Percentiles rank a stretch among this genome's conserved stretches.
Conservation (phyloP, 257 asterid species). For the Penstemon davidsonii region DNA sequence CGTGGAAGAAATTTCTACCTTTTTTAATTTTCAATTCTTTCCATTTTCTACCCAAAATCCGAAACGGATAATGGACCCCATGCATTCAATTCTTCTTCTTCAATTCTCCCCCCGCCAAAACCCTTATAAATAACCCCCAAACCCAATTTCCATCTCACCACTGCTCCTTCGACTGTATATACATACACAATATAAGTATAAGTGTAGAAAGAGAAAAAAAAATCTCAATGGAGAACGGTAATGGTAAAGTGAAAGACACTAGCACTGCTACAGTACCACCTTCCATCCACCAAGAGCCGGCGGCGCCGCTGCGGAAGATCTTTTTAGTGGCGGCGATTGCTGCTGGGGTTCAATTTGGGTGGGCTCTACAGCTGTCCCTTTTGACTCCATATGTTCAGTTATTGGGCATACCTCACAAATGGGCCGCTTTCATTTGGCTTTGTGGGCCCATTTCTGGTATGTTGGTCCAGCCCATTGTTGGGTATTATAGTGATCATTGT, state of each 20-base stretch:
- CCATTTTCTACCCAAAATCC: constrained; percentile 7
- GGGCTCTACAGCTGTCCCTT: constrained; percentile 91
- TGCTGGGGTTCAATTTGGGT: constrained; percentile 90
- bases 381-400: constrained; percentile 89
- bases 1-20: background rate
- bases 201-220: background rate
- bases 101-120: constrained; percentile 39
- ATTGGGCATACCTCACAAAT: constrained; percentile 71
- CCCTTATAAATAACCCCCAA: constrained; percentile 53
- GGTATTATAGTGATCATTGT: constrained; percentile 79
- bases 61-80: constrained; percentile 28
- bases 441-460: constrained; percentile 91
- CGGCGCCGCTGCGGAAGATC: constrained; percentile 46
- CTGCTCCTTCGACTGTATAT: background rate
- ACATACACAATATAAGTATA: constrained; percentile 11
- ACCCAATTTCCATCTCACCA: background rate
- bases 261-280: background rate
- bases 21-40: background rate
- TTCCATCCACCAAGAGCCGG: background rate
- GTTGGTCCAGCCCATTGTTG: constrained; percentile 91
- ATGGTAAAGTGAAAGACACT: constrained; percentile 24
- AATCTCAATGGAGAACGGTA: background rate
- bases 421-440: constrained; percentile 83
- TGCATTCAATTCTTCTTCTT: background rate
- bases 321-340: constrained; percentile 79